A percentile compares a stretch with the other conserved stretches of the same genome.
These are phyloP conservation scores for Yamadazyma diddensiae DNA, from an alignment of 1,139 yeast genomes.

Conservation along the genomic window DNA sequence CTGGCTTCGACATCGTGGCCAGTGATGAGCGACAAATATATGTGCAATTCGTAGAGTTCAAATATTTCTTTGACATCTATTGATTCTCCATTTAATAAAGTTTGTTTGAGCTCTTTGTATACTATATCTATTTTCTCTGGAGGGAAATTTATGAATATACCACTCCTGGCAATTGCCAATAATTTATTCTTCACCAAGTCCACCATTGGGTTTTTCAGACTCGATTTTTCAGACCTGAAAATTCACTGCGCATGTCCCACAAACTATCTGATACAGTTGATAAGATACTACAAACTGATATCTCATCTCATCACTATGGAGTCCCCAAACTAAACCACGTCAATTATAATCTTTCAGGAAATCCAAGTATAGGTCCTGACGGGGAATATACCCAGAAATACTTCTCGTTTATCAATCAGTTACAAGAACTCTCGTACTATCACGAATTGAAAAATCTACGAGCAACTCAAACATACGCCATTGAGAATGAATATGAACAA, in stretches of 20 bases:
- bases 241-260: conserved; percentile 6
- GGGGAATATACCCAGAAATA: conserved; percentile 21
- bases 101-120: conserved; percentile 32
- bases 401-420: conserved; percentile 20
- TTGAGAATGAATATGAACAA: conserved; percentile 15
- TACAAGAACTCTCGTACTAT: conserved; percentile 30
- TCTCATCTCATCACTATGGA: conserved; percentile 29
- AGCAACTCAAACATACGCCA: conserved; percentile 10
- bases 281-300: conserved; percentile 13
- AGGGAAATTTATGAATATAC: conserved; percentile 32
- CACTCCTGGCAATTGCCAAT: conserved; percentile 27
- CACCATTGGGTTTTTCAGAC: too few species aligned
- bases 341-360: conserved; percentile 1
- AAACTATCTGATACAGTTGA: conserved; percentile 13
- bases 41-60: conserved; percentile 66
- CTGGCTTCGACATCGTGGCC: conserved; percentile 72
- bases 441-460: conserved; percentile 22
- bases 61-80: conserved; percentile 51
- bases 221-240: conserved; percentile 2
- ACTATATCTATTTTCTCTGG: conserved; percentile 32
- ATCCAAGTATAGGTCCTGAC: conserved; percentile 2
- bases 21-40: conserved; percentile 63
- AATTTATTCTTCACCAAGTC: conserved; percentile 22
- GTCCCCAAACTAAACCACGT: conserved; percentile 17
- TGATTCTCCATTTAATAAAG: conserved; percentile 27